phyloP scores from a whole-genome alignment of 176 grass and related monocot species.

The Rhynchospora pubera region DNA sequence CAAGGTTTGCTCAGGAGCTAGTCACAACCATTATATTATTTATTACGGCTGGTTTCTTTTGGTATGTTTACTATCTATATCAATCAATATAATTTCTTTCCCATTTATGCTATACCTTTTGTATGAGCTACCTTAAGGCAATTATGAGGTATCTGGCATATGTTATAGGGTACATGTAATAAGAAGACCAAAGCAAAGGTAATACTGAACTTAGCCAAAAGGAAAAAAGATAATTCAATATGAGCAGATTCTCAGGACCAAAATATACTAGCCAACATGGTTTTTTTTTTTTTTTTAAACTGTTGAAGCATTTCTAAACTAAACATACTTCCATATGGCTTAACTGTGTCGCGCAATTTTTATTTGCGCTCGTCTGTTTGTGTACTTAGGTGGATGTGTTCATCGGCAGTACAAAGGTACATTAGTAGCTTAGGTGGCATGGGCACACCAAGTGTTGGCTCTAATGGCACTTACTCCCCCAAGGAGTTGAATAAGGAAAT shows the following conservation, averaged over 20 bases:
- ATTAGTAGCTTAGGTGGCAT: slow-evolving; percentile 81
- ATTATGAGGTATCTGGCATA: neutral
- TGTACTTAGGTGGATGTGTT: slow-evolving; percentile 73
- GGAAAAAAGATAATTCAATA: neutral
- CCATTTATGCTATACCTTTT: neutral
- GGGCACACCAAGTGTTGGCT: slow-evolving; percentile 78
- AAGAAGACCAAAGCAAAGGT: neutral
- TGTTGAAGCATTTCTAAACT: slow-evolving; percentile 1
- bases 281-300: slow-evolving; percentile 11
- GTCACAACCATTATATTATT: slow-evolving; percentile 80
- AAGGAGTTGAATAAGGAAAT: slow-evolving; percentile 97
- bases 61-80: slow-evolving; percentile 41
- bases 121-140: neutral
- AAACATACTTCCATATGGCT: neutral
- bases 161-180: neutral
- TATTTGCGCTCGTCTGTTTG: neutral
- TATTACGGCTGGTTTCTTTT: slow-evolving; percentile 62
- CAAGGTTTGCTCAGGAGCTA: slow-evolving; percentile 76
- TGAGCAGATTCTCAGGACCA: neutral
- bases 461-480: slow-evolving; percentile 65
- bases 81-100: neutral
- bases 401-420: slow-evolving; percentile 76
- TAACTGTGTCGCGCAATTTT: slow-evolving; percentile 13
- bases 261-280: neutral
- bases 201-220: neutral